These are phyloP conservation scores for Gossypium stocksii DNA, from an alignment of 345 rosid genomes.

Conservation along the genomic window DNA sequence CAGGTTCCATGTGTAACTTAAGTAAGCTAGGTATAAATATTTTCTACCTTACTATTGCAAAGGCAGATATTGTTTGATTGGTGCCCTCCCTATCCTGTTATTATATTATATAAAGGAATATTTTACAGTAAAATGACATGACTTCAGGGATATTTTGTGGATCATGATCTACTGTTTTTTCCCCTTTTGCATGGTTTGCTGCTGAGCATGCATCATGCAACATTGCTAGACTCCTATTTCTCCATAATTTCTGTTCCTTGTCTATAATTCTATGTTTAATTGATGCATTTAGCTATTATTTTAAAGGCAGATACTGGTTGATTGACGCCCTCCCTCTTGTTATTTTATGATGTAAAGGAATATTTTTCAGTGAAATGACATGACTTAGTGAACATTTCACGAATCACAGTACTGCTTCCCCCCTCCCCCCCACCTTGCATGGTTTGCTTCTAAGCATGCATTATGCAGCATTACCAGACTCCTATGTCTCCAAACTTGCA, in stretches of 20 bases:
- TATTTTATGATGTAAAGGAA: neutral
- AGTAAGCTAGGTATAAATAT: neutral
- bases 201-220: neutral
- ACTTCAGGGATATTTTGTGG: neutral
- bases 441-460: neutral
- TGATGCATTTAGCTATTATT: neutral
- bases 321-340: neutral
- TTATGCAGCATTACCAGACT: neutral
- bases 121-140: neutral
- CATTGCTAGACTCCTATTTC: conserved; percentile 1
- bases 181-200: neutral
- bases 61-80: neutral
- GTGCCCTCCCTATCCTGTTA: neutral
- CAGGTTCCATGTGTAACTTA: neutral
- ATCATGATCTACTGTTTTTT: neutral
- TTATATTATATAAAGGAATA: neutral
- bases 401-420: neutral
- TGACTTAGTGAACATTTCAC: neutral
- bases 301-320: neutral
- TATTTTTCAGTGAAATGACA: neutral
- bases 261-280: too few relatives aligned
- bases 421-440: neutral
- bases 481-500: conserved; percentile 1
- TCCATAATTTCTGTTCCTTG: neutral
- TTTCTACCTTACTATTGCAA: neutral